Evolutionary conservation across 2,329 filamentous ascomycete genomes (phyloP).

Genomic region (Daldinia sp.): DNA sequence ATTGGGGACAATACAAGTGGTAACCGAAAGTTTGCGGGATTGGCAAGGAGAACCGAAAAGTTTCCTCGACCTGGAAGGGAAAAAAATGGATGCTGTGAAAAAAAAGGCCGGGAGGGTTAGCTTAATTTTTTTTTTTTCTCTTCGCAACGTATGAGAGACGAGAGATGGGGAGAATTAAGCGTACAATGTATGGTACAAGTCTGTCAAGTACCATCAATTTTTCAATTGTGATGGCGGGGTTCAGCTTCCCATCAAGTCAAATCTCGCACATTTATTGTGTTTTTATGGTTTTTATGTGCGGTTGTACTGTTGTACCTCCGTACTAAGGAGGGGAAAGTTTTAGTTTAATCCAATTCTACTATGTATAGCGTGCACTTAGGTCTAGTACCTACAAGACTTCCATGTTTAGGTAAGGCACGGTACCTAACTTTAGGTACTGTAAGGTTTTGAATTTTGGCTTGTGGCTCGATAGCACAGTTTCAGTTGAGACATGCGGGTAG

Average conservation of each 20-base stretch:
- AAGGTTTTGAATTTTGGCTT: not conserved
- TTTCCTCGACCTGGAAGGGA: constrained; percentile 48
- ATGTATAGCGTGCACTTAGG: not conserved
- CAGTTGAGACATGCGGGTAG: not conserved
- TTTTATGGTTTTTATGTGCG: not conserved
- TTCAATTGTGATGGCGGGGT: constrained; percentile 37
- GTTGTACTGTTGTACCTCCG: constrained; percentile 1
- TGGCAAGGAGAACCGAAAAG: constrained; percentile 46
- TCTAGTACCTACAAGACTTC: not conserved
- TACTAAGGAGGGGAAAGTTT: constrained; percentile 6
- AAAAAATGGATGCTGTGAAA: constrained; percentile 49
- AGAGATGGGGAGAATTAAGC: constrained; percentile 21
- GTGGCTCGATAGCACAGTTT: not conserved
- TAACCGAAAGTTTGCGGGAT: constrained; percentile 42
- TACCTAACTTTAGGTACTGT: not conserved
- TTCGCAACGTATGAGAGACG: constrained; percentile 34
- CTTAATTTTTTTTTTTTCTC: constrained; percentile 39
- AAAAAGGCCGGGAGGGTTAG: constrained; percentile 45
- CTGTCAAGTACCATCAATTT: constrained; percentile 22
- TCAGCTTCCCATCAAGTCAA: not conserved
- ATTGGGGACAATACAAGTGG: constrained; percentile 40
- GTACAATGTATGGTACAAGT: constrained; percentile 23
- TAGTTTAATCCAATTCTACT: not conserved
- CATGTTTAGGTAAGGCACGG: not conserved
- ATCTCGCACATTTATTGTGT: constrained; percentile 8